Conservation (phyloP, 129 eudicot species). For the Glebionis coronaria region DNA sequence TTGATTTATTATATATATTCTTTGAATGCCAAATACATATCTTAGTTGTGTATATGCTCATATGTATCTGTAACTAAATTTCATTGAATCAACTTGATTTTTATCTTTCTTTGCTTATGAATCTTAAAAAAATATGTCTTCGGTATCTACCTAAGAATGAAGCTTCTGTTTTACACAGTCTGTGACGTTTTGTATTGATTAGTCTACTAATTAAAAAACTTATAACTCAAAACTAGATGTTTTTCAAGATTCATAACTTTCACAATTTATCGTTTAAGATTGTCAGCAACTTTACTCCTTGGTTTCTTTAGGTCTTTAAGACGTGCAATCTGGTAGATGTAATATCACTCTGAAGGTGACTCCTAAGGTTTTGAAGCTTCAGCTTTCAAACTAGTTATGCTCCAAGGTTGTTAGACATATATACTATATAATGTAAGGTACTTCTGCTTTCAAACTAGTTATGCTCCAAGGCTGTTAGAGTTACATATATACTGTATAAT, state of each 20-base stretch:
- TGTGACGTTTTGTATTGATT: neutral
- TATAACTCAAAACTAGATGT: neutral
- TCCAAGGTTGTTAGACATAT: too few relatives aligned
- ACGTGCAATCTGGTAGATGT: slow-evolving; percentile 49
- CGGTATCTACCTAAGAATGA: neutral
- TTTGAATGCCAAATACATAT: too few relatives aligned
- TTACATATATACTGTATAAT: too few relatives aligned
- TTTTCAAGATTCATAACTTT: neutral
- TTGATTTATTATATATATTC: too few relatives aligned
- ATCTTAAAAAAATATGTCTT: neutral
- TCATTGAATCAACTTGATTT: too few relatives aligned
- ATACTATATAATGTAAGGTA: too few relatives aligned
- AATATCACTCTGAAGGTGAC: slow-evolving; percentile 63
- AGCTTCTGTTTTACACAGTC: neutral
- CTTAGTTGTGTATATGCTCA: too few relatives aligned
- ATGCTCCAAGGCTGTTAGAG: too few relatives aligned
- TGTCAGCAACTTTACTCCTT: neutral
- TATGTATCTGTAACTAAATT: too few relatives aligned
- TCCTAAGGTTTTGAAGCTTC: slow-evolving; percentile 50
- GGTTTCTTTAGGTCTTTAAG: slow-evolving; percentile 55
- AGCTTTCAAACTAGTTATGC: slow-evolving; percentile 1
- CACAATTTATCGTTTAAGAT: neutral
- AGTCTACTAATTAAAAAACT: neutral
- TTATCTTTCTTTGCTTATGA: neutral
- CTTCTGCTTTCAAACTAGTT: too few relatives aligned